Conservation (phyloP, 805 yeast species). For the Zygotorulaspora florentina region DNA sequence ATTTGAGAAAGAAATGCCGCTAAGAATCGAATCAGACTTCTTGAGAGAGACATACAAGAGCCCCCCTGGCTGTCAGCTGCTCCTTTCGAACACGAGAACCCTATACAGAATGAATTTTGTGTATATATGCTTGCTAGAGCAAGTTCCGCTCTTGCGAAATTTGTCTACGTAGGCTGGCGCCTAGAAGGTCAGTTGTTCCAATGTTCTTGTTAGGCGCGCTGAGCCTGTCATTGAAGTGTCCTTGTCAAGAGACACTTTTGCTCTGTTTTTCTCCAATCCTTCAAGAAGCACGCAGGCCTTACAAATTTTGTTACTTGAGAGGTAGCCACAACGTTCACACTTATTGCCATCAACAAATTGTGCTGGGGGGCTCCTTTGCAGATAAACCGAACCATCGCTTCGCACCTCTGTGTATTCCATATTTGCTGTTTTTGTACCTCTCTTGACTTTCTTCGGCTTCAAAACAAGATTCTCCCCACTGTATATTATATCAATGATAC, state of each 20-base stretch:
- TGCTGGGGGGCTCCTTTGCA: constrained; percentile 25
- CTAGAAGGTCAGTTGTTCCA: constrained; percentile 63
- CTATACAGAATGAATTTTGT: too few species aligned
- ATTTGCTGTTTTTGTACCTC: constrained; percentile 20
- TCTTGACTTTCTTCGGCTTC: constrained; percentile 50
- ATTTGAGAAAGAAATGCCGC: too few species aligned
- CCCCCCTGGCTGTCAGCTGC: too few species aligned
- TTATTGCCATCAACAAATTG: constrained; percentile 59
- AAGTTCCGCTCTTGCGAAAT: too few species aligned
- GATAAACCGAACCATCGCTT: constrained; percentile 57
- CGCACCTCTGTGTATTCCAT: constrained; percentile 41
- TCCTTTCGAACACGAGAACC: too few species aligned
- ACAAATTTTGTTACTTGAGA: constrained; percentile 83
- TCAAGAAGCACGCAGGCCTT: constrained; percentile 88
- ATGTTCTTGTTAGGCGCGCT: constrained; percentile 54
- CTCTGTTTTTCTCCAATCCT: constrained; percentile 73
- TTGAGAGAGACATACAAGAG: too few species aligned
- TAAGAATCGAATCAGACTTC: too few species aligned
- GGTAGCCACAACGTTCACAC: constrained; percentile 87
- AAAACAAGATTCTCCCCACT: constrained; percentile 85
- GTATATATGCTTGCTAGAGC: too few species aligned
- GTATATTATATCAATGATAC: constrained; percentile 89
- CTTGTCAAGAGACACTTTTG: constrained; percentile 52
- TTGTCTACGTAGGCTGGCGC: too few species aligned
- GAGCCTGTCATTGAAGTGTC: constrained; percentile 56